Evolutionary conservation across 1,284 basidiomycete species (phyloP), one percentile per base, ranked within the genome.

Genomic region (Irpex lacteus): DNA sequence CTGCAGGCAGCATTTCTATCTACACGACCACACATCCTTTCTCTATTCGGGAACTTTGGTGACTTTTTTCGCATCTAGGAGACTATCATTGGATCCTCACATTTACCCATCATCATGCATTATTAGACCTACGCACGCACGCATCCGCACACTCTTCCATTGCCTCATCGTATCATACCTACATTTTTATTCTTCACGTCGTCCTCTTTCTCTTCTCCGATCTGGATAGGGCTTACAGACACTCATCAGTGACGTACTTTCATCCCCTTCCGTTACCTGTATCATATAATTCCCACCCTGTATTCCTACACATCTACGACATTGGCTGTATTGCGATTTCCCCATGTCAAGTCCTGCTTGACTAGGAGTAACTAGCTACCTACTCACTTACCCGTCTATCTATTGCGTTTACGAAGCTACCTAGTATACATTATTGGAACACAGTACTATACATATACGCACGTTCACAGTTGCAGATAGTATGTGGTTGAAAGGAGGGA

Each of bases 221-320:
- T 18, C 8, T 21, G 18, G 15, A 32, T 34, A 26, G 13, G 21
- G 54, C 8, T 19, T 21, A 36, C 54, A 19, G 50, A 18, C 34
- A 32, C 54, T 56, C 50, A 19, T 13, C 50, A 19, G 18, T 19
- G 50, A 18, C 9, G 11, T 19, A 18, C 7, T 18, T 19, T 9
- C 15, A 44, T 9, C 40, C 40, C 15, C 15, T 44, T 44, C 40
- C 15, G 15, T 44, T 44, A 44, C 54, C 34, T 56, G 54, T 56
- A 56, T 56, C 54, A 56, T 34, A 34, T 56, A 32, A 56, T 56
- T 56, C 54, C 13, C 8, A 11, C 54, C 54, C 54, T 56, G 54
- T 56, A 56, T 56, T 56, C 54, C 26, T 56, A 56, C 54, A 34
- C 19, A 21, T 8, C 44, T 19, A 52, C 50, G 9, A 53, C 50